These are phyloP conservation scores for Phytophthora multivora DNA, from an alignment of 352 stramenopile genomes.

Conservation along the genomic window DNA sequence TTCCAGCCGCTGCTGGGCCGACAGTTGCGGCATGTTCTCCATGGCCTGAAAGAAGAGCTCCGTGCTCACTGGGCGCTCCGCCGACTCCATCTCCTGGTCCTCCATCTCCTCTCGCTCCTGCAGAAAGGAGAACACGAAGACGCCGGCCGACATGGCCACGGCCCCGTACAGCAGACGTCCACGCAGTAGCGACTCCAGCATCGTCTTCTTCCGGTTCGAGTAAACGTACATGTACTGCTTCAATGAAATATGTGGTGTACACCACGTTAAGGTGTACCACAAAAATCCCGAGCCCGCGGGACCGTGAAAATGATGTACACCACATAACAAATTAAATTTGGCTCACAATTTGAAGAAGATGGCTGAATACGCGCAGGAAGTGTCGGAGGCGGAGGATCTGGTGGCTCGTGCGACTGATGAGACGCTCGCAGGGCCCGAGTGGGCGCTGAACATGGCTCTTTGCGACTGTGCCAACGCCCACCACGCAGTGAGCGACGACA, in stretches of 20 bases:
- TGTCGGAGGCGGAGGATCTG: conserved; percentile 47
- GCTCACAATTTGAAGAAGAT: conserved; percentile 31
- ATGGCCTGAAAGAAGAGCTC: conserved; percentile 73
- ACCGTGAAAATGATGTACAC: conserved; percentile 1
- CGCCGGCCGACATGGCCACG: conserved; percentile 77
- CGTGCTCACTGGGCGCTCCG: conserved; percentile 56
- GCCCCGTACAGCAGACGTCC: conserved; percentile 72
- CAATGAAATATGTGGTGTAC: neutral
- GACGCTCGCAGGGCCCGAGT: conserved; percentile 56
- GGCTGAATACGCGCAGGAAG: conserved; percentile 48
- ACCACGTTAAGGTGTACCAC: too few relatives aligned
- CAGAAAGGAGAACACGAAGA: conserved; percentile 80
- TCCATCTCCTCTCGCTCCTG: conserved; percentile 81
- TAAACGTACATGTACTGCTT: neutral
- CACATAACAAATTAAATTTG: conserved; percentile 5
- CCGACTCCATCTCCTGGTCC: conserved; percentile 56
- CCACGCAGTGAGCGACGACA: conserved; percentile 48
- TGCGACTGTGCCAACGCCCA: conserved; percentile 73
- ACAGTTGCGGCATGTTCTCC: conserved; percentile 57
- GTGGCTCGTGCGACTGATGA: conserved; percentile 64
- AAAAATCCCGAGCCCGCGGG: too few relatives aligned
- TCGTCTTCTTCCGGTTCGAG: neutral
- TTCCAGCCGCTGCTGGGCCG: conserved; percentile 63
- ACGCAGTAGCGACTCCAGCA: conserved; percentile 46
- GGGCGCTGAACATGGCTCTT: conserved; percentile 74